These are phyloP conservation scores for Didymosphaeria variabile DNA, from an alignment of 2,329 filamentous ascomycete species.

Conservation along the genomic window DNA sequence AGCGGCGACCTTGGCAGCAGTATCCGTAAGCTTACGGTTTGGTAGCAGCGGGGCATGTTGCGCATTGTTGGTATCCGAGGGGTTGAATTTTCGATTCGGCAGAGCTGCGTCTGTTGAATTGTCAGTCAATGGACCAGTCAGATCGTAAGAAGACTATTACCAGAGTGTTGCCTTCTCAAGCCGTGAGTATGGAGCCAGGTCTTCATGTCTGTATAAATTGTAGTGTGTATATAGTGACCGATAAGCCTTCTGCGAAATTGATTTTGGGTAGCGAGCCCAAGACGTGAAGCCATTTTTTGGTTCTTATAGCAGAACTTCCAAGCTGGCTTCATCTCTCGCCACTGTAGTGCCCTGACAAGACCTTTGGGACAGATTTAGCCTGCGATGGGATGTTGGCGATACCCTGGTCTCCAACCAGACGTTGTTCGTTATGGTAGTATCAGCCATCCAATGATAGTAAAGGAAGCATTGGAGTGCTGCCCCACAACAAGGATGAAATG, in stretches of 20 bases:
- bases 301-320: constrained; percentile 15
- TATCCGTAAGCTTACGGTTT: constrained; percentile 11
- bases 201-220: constrained; percentile 26
- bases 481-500: constrained; percentile 23
- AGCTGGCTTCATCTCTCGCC: constrained; percentile 24
- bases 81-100: constrained; percentile 20
- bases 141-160: constrained; percentile 19
- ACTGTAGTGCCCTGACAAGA: constrained; percentile 14
- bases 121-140: constrained; percentile 6
- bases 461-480: constrained; percentile 15
- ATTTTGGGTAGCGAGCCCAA: constrained; percentile 7
- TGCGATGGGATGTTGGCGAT: constrained; percentile 28
- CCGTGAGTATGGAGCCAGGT: constrained; percentile 33
- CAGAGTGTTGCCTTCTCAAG: constrained; percentile 27
- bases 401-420: constrained; percentile 26
- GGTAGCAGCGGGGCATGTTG: constrained; percentile 5
- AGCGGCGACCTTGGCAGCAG: constrained; percentile 20
- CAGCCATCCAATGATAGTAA: constrained; percentile 23
- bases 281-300: neutral
- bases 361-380: constrained; percentile 34
- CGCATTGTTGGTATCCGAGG: constrained; percentile 15
- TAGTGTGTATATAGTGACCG: neutral
- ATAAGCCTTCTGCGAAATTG: neutral
- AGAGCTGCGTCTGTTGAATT: constrained; percentile 19
- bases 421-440: constrained; percentile 18